Evolutionary conservation across 2,329 filamentous ascomycete genomes (phyloP).

Genomic region (Rhinocladiella similis): DNA sequence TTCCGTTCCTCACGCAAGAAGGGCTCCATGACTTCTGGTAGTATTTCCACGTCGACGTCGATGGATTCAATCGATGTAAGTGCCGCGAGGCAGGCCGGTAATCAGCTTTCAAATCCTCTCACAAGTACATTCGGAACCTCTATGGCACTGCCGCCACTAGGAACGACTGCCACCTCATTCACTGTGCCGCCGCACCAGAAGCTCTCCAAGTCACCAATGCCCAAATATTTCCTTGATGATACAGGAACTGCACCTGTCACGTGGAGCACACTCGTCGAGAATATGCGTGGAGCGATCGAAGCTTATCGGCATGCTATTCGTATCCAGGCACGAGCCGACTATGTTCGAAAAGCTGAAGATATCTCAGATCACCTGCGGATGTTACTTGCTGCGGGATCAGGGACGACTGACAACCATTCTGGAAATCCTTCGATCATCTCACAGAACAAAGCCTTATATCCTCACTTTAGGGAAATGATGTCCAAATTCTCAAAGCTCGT

Average conservation of each 20-base stretch:
- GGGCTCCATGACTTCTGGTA: constrained; percentile 65
- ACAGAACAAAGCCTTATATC: constrained; percentile 94
- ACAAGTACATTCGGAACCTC: constrained; percentile 19
- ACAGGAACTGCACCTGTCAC: constrained; percentile 76
- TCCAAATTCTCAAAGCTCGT: constrained; percentile 99
- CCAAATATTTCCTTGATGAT: constrained; percentile 88
- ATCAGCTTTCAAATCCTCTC: constrained; percentile 5
- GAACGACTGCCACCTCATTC: constrained; percentile 57
- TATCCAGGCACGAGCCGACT: constrained; percentile 80
- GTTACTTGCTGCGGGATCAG: constrained; percentile 90
- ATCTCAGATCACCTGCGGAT: constrained; percentile 95
- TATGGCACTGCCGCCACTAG: constrained; percentile 44
- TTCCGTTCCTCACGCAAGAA: constrained; percentile 69
- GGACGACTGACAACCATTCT: constrained; percentile 97
- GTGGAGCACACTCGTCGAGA: constrained; percentile 86
- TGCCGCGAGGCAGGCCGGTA: constrained; percentile 10
- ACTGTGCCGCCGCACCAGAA: constrained; percentile 50
- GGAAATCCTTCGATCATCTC: constrained; percentile 99
- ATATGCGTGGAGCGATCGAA: constrained; percentile 89
- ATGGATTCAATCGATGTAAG: constrained; percentile 71
- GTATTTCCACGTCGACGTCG: constrained; percentile 81
- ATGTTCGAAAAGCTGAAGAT: constrained; percentile 92
- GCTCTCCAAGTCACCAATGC: constrained; percentile 55
- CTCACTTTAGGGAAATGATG: constrained; percentile 99
- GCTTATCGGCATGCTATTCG: constrained; percentile 87